Evolutionary conservation across 495 filamentous ascomycete species (phyloP).

Genomic region (Hyaloscypha variabilis): DNA sequence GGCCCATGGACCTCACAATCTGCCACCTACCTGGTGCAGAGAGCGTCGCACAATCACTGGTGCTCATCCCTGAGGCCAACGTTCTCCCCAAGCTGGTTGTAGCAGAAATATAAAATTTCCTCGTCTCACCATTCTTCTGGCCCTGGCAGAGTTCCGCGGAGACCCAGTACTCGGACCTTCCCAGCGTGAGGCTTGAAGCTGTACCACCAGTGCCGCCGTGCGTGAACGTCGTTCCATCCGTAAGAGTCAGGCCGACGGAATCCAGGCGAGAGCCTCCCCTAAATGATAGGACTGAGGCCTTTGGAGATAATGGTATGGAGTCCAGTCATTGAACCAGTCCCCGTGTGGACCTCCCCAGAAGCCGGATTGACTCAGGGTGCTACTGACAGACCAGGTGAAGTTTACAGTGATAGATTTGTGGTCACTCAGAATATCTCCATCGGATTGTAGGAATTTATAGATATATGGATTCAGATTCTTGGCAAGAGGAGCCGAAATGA

Average conservation of each 20-base stretch:
- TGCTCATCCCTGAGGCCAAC: slow-evolving; percentile 49
- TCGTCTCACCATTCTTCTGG: slow-evolving; percentile 46
- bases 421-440: slow-evolving; percentile 59
- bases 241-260: slow-evolving; percentile 47
- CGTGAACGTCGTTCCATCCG: slow-evolving; percentile 45
- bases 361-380: slow-evolving; percentile 45
- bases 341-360: slow-evolving; percentile 57
- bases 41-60: slow-evolving; percentile 51
- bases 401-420: slow-evolving; percentile 61
- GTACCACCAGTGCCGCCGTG: slow-evolving; percentile 61
- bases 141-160: slow-evolving; percentile 55
- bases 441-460: slow-evolving; percentile 48
- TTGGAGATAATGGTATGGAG: slow-evolving; percentile 38
- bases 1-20: slow-evolving; percentile 60
- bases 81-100: slow-evolving; percentile 54
- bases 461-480: no score
- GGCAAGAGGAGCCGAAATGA: no score
- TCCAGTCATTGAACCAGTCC: slow-evolving; percentile 58
- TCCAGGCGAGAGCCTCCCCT: slow-evolving; percentile 54
- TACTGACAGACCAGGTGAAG: slow-evolving; percentile 51
- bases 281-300: slow-evolving; percentile 44
- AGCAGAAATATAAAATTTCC: slow-evolving; percentile 59
- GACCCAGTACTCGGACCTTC: slow-evolving; percentile 48
- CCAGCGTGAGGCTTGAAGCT: slow-evolving; percentile 45
- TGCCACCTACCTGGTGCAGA: slow-evolving; percentile 54